Evolutionary conservation across 768 basidiomycete species (phyloP), one percentile per base, ranked within the genome.

Genomic region (Boletus coccyginus): DNA sequence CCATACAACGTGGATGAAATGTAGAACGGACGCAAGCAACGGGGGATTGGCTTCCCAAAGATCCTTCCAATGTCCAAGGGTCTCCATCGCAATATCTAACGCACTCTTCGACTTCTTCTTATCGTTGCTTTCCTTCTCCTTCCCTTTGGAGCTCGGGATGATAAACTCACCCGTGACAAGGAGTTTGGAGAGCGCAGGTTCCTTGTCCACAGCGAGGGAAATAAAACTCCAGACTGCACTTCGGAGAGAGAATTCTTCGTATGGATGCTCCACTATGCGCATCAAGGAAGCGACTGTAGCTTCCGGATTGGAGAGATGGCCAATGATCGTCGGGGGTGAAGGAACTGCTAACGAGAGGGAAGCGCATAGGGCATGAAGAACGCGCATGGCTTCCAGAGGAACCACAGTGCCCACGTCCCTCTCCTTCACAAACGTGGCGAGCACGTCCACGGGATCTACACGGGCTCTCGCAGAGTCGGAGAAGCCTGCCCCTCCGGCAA

Each of bases 151-250:
- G 38, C 57, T 65, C 3, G 83, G 80, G 5, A 78, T 72, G 47
- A 79, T 80, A 61, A 91, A 87, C 41, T 83, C 80, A 4, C 92
- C 93, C 0, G 84, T 80, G 33, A 94, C 86, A 56, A 94, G 86
- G 29, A 97, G 75, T 52, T 84, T 79, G 3, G 89, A 86, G 6
- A 96, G 76, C 0, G 94, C 92, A 1, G 95, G 93, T 66, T 94
- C 93, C 58, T 87, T 88, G 62, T 91, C 86, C 14, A 95, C 84
- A 2, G 90, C 87, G 17, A 91, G 77, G 0, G 89, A 74, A 39
- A 96, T 85, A 60, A 96, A 88, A 58, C 81, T 82, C 94, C 95
- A 98, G 6, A 91, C 83, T 0, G 88, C 81, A 47, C 81, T 86
- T 19, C 89, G 85, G 33, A 92, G 78, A 9, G 78, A 66, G 19